Conservation (phyloP, 148 eudicot species). For the Silene latifolia region DNA sequence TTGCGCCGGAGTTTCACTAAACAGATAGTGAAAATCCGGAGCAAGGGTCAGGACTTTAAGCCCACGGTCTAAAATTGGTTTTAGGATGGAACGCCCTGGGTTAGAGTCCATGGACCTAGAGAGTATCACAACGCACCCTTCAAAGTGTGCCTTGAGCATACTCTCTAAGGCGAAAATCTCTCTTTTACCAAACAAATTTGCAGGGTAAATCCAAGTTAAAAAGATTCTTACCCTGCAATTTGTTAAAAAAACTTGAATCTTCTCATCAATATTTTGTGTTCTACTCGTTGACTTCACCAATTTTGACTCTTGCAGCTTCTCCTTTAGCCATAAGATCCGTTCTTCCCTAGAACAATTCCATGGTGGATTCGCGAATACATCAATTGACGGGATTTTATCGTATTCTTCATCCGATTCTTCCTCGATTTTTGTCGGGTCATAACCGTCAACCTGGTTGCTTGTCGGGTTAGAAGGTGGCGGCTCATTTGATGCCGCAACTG, state of each 20-base stretch:
- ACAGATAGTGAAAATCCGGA: constrained; percentile 42
- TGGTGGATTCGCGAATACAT: constrained; percentile 23
- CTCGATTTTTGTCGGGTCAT: not conserved
- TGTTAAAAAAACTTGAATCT: constrained; percentile 27
- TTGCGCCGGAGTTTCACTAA: constrained; percentile 51
- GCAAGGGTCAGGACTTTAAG: constrained; percentile 29
- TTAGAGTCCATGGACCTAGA: constrained; percentile 58
- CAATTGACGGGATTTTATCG: not conserved
- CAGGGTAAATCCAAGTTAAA: constrained; percentile 65
- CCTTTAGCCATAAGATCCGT: constrained; percentile 37
- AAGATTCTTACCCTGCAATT: constrained; percentile 43
- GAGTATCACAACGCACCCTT: constrained; percentile 51
- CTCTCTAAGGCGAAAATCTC: constrained; percentile 48
- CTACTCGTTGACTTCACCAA: constrained; percentile 32
- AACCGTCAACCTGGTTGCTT: not conserved
- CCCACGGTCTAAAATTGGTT: constrained; percentile 39
- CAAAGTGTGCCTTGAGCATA: constrained; percentile 52
- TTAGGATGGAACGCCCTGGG: constrained; percentile 28
- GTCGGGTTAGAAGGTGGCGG: not conserved
- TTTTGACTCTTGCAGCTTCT: constrained; percentile 32
- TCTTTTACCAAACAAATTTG: constrained; percentile 35
- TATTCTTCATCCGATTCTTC: not conserved
- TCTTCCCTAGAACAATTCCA: constrained; percentile 19
- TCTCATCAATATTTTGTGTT: constrained; percentile 26
- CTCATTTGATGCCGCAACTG: not conserved